A percentile compares a stretch with the other conserved stretches of the same genome.
Conservation (phyloP, 768 basidiomycete genomes). For the Lactarius pseudohatsudake region DNA sequence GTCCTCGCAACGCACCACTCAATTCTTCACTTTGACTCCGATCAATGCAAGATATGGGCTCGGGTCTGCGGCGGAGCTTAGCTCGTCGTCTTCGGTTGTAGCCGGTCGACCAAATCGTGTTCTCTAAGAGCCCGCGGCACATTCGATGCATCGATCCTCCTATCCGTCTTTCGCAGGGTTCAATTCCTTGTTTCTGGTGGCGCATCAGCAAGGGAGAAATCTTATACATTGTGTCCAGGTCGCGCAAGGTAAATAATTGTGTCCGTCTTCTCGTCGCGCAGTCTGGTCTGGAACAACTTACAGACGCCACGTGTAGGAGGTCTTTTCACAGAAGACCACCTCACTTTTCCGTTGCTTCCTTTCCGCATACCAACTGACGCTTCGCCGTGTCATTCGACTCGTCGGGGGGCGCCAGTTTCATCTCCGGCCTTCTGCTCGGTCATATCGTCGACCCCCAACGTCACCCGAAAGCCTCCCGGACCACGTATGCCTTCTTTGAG, state of each 20-base stretch:
- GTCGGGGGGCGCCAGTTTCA: background rate
- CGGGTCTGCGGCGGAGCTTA: background rate
- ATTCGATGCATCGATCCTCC: background rate
- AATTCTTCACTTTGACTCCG: too few relatives aligned
- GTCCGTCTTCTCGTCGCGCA: background rate
- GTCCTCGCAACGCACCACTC: background rate
- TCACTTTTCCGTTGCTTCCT: background rate
- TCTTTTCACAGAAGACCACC: background rate
- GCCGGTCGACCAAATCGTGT: background rate
- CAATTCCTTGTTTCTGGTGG: background rate
- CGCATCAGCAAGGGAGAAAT: background rate
- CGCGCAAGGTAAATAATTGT: background rate
- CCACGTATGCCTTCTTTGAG: background rate
- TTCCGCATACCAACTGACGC: background rate
- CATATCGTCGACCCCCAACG: background rate
- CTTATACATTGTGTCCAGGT: background rate
- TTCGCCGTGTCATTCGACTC: too few relatives aligned
- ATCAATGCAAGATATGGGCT: background rate
- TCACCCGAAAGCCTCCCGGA: background rate
- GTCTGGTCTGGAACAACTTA: background rate
- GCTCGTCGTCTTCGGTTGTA: background rate
- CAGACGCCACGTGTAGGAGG: background rate
- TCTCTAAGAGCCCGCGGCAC: background rate
- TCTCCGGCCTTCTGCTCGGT: background rate
- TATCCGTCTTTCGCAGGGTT: too few relatives aligned